A percentile compares a stretch with the other conserved stretches of the same genome.
phyloP scores from a whole-genome alignment of 768 basidiomycete species.

The Suillus discolor region DNA sequence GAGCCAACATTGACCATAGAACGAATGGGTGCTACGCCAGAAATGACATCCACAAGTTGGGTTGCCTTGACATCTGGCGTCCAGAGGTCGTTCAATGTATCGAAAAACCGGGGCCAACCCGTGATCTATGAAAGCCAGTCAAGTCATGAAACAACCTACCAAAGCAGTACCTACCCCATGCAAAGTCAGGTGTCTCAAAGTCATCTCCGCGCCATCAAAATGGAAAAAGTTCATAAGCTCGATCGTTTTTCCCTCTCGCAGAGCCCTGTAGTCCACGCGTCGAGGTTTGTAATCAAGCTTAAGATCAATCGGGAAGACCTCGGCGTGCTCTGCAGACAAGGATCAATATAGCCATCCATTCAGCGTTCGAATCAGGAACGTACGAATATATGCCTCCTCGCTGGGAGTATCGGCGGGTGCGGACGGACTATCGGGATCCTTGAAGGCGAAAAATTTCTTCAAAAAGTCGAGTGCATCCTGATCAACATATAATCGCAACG shows the following conservation, averaged over 20 bases:
- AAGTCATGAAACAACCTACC: slow-evolving; percentile 6
- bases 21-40: slow-evolving; percentile 94
- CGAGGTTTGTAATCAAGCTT: slow-evolving; percentile 99
- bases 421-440: slow-evolving; percentile 52
- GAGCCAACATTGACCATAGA: slow-evolving; percentile 98
- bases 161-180: slow-evolving; percentile 68
- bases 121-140: slow-evolving; percentile 60
- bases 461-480: slow-evolving; percentile 98
- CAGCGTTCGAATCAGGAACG: slow-evolving; percentile 26
- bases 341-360: slow-evolving; percentile 13
- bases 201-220: slow-evolving; percentile 99
- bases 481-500: slow-evolving; percentile 91
- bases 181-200: slow-evolving; percentile 87
- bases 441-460: slow-evolving; percentile 94
- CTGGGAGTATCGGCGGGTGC: slow-evolving; percentile 34
- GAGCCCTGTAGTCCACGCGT: slow-evolving; percentile 89
- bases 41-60: slow-evolving; percentile 95
- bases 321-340: slow-evolving; percentile 72
- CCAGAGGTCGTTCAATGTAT: slow-evolving; percentile 96
- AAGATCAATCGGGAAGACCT: slow-evolving; percentile 92
- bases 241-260: slow-evolving; percentile 88
- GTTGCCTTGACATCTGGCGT: slow-evolving; percentile 99
- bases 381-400: slow-evolving; percentile 75
- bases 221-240: slow-evolving; percentile 99
- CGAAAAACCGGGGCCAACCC: slow-evolving; percentile 89